A percentile compares a stretch with the other conserved stretches of the same genome.
phyloP scores from a whole-genome alignment of 495 filamentous ascomycete species.

The Neurospora sublineolata region DNA sequence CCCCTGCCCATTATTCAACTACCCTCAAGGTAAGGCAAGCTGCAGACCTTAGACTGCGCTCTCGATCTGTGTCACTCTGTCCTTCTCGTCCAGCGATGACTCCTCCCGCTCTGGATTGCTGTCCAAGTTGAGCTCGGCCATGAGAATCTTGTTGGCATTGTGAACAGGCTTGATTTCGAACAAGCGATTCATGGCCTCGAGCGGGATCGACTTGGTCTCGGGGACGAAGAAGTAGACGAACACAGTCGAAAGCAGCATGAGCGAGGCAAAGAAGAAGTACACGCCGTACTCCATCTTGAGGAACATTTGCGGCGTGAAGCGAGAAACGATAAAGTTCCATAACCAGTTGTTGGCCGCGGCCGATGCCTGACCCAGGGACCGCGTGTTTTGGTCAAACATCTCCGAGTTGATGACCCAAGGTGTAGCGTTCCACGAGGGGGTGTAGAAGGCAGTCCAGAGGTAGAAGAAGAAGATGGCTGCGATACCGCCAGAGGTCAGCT shows the following conservation, averaged over 20 bases:
- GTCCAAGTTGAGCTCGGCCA: slow-evolving; percentile 30
- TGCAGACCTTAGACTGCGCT: background rate
- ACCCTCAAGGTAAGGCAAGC: background rate
- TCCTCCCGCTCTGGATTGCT: slow-evolving; percentile 33
- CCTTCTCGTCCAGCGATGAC: slow-evolving; percentile 12
- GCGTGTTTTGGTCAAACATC: slow-evolving; percentile 51
- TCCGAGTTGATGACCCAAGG: slow-evolving; percentile 58
- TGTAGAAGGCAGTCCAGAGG: slow-evolving; percentile 69
- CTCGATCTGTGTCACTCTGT: slow-evolving; percentile 2
- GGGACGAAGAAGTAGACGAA: slow-evolving; percentile 47
- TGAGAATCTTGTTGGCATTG: slow-evolving; percentile 40
- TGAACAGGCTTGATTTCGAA: slow-evolving; percentile 46
- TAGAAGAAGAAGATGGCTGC: slow-evolving; percentile 72
- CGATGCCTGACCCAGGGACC: slow-evolving; percentile 55
- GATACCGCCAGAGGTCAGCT: slow-evolving; percentile 46
- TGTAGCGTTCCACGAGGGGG: slow-evolving; percentile 63
- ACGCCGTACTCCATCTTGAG: slow-evolving; percentile 57
- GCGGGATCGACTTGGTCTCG: slow-evolving; percentile 40
- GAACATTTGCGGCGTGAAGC: slow-evolving; percentile 72
- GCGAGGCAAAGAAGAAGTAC: slow-evolving; percentile 66
- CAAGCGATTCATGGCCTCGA: slow-evolving; percentile 46
- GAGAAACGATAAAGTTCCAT: slow-evolving; percentile 62
- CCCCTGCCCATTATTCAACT: background rate
- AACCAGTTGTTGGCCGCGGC: slow-evolving; percentile 65
- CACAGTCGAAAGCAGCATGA: slow-evolving; percentile 55